Evolutionary conservation across 306 rosid species (phyloP), one percentile per base, ranked within the genome.

Genomic region (Pyrus pyrifolia): DNA sequence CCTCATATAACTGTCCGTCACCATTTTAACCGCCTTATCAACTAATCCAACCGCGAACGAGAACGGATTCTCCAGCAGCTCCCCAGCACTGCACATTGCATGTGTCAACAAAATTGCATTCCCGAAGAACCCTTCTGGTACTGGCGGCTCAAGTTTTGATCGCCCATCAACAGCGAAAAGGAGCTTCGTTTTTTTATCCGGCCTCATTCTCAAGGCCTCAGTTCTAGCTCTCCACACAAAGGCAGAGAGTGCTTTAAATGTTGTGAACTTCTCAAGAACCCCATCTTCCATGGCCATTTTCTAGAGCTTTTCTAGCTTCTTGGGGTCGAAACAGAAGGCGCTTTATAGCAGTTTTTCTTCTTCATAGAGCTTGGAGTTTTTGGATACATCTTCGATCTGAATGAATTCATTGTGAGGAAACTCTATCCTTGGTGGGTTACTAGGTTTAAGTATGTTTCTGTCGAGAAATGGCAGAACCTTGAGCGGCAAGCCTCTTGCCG

Each of bases 221-320:
- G 91, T 92, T 82, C 99, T 71, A 11, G 97, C 83, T 60, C 84
- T 89, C 99, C 99, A 92, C 1, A 95, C 97, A 78, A 95, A 92
- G 19, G 76, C 96, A 3, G 97, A 81, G 52, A 95, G 92, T 3
- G 90, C 93, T 79, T 88, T 91, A 52, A 92, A 95, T 35, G 85
- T 80, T 0, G 93, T 76, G 80, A 97, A 95, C 19, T 73, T 88
- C 0, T 84, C 66, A 15, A 95, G 55, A 71, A 71, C 80, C 40
- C 96, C 91, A 55, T 90, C 91, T 78, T 82, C 87, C 60, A 77
- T 68, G 59, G 86, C 97, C 6, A 38, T 86, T 72, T 84, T 86
- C 83, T 92, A 92, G 13, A 95, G 93, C 13, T 40, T 42, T 3
- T 74, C 86, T 0, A 95, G 87, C 81, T 83, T 92, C 17, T 89